phyloP scores from a whole-genome alignment of 805 yeast species.

The Hemisphaericaspora nanyangensis region DNA sequence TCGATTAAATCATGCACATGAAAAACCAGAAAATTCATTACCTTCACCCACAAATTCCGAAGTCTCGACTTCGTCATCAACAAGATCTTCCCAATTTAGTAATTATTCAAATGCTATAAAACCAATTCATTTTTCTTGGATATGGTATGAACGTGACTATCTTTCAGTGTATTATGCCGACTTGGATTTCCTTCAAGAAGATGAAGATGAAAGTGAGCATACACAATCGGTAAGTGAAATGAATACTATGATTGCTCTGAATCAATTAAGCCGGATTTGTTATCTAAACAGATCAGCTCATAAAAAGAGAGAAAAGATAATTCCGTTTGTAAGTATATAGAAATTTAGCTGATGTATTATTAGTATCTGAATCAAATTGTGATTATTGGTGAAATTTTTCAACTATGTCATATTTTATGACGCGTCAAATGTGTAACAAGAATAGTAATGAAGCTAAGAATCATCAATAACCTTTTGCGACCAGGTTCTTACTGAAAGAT shows the following conservation, averaged over 20 bases:
- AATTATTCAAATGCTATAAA: background rate
- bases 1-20: slow-evolving; percentile 8
- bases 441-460: too few species aligned
- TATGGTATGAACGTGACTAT: slow-evolving; percentile 29
- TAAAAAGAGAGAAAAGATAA: background rate
- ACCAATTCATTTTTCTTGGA: slow-evolving; percentile 21
- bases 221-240: slow-evolving; percentile 16
- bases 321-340: background rate
- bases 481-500: too few species aligned
- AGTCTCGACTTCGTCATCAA: background rate
- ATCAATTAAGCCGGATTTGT: slow-evolving; percentile 1
- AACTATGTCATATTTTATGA: too few species aligned
- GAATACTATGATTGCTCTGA: slow-evolving; percentile 1
- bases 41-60: background rate
- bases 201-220: slow-evolving; percentile 13
- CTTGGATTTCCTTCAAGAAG: slow-evolving; percentile 12
- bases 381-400: too few species aligned
- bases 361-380: too few species aligned
- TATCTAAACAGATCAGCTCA: slow-evolving; percentile 3
- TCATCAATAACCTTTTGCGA: too few species aligned
- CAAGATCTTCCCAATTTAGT: background rate
- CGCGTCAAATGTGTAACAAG: too few species aligned
- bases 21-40: background rate
- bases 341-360: background rate
- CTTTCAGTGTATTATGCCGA: slow-evolving; percentile 16